Evolutionary conservation across 306 rosid genomes (phyloP), one percentile per base, ranked within the genome.

Genomic region (Crataegus laevigata): DNA sequence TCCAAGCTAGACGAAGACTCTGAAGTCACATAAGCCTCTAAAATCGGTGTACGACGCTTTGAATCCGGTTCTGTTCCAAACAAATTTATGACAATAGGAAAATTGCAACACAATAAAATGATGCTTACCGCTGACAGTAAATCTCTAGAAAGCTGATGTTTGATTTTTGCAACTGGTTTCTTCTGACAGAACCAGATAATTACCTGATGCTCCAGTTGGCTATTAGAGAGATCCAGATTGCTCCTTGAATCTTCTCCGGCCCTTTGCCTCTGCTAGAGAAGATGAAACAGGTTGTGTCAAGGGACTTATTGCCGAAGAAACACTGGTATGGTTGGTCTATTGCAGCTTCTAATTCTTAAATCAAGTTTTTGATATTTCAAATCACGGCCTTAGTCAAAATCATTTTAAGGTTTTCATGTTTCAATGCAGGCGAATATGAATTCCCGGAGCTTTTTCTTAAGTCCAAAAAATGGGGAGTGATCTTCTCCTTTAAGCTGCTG

Each of bases 401-500:
- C 38, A 57, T 52, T 69, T 13, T 11, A 40, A 71, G 73, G 47
- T 62, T 61, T 45, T 40, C 47, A 26, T 55, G 51, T 65, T 69
- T 75, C 72, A 67, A 64, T 75, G 81, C 68, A 94, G 99, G 90
- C 74, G 61, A 77, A 75, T 12, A 86, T 94, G 96, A 85, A 74
- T 74, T 45, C 91, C 57, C 85, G 92, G 77, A 77, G 81, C 58
- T 86, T 85, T 50, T 85, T 78, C 86, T 75, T 94, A 87, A 81
- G 42, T 78, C 25, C 72, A 24, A 90, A 60, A 81, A 40, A n/a
- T 58, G 61, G 88, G 84, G 75, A 85, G 81, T 77, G 97, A 92
- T 29, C 96, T 94, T 70, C 91, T 94, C 76, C 87, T 86, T 63
- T 11, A 8, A 38, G 99, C 97, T 15, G 82, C 99, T 15, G 93